phyloP scores from a whole-genome alignment of 1,139 yeast species.

The Candida anutae region DNA sequence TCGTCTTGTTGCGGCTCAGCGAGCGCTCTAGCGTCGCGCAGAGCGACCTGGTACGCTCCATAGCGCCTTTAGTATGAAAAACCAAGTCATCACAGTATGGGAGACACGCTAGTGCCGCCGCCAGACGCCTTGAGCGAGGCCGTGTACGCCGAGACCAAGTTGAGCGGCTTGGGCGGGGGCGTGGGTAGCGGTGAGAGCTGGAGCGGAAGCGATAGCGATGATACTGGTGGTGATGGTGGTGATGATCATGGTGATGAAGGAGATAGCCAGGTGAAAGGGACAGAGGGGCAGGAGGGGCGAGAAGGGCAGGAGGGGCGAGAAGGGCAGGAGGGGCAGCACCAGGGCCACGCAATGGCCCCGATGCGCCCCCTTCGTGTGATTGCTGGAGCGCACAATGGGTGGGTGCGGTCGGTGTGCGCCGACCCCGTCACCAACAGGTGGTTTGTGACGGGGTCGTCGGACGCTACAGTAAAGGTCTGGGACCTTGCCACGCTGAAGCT shows the following conservation, averaged over 20 bases:
- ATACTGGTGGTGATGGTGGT: no score
- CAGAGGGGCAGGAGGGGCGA: no score
- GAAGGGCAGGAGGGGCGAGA: no score
- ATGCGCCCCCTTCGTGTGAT: no score
- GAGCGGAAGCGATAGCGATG: no score
- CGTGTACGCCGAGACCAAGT: slow-evolving; percentile 23
- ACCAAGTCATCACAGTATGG: neutral
- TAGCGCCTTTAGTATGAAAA: slow-evolving; percentile 3
- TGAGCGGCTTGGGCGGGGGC: slow-evolving; percentile 13
- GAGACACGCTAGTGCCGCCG: slow-evolving; percentile 18
- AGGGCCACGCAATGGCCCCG: no score
- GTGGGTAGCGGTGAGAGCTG: neutral
- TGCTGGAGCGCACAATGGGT: slow-evolving; percentile 82
- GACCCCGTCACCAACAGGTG: slow-evolving; percentile 81
- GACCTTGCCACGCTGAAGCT: slow-evolving; percentile 68
- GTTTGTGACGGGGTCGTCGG: slow-evolving; percentile 90
- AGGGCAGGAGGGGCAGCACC: no score
- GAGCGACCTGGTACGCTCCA: slow-evolving; percentile 8
- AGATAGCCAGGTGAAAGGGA: no score
- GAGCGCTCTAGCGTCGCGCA: slow-evolving; percentile 9
- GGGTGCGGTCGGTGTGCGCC: slow-evolving; percentile 75
- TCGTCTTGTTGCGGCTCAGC: slow-evolving; percentile 9
- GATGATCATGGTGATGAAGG: no score
- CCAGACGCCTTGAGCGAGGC: slow-evolving; percentile 26
- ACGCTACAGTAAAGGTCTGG: slow-evolving; percentile 88